Percentiles rank a stretch among this genome's conserved stretches.
phyloP scores from a whole-genome alignment of 495 filamentous ascomycete species.

The Hapsidospora chrysogenum region DNA sequence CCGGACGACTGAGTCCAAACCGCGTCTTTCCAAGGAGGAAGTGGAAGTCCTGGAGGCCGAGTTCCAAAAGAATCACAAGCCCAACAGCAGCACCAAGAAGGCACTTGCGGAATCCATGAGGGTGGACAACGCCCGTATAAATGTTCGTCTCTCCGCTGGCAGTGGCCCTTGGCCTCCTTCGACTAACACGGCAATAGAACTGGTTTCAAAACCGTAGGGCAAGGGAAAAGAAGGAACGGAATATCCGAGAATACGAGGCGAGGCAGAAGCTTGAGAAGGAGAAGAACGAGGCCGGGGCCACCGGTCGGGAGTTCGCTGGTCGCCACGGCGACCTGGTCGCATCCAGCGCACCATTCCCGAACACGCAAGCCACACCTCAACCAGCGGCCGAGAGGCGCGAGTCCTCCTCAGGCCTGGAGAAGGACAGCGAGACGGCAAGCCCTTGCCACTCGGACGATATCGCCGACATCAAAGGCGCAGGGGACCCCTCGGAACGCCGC shows the following conservation, averaged over 20 bases:
- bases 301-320: slow-evolving; percentile 18
- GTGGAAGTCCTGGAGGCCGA: slow-evolving; percentile 59
- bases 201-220: slow-evolving; percentile 86
- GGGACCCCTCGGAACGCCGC: too few species aligned
- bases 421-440: too few species aligned
- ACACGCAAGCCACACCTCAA: neutral
- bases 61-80: slow-evolving; percentile 62
- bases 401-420: too few species aligned
- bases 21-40: slow-evolving; percentile 67
- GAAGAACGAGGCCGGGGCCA: slow-evolving; percentile 26
- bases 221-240: slow-evolving; percentile 63
- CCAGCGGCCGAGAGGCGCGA: neutral
- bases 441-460: too few species aligned
- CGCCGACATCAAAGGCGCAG: too few species aligned
- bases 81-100: slow-evolving; percentile 58
- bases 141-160: slow-evolving; percentile 33
- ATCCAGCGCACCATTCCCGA: neutral
- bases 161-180: neutral
- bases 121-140: slow-evolving; percentile 58
- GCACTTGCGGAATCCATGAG: slow-evolving; percentile 56
- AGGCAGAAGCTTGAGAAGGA: slow-evolving; percentile 29
- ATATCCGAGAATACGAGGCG: slow-evolving; percentile 47
- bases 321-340: slow-evolving; percentile 11
- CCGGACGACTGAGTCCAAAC: slow-evolving; percentile 31
- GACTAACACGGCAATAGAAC: slow-evolving; percentile 36